Percentiles rank a stretch among this genome's conserved stretches.
These are phyloP conservation scores for Phytopythium kandeliae DNA, from an alignment of 352 stramenopile genomes.

Conservation along the genomic window DNA sequence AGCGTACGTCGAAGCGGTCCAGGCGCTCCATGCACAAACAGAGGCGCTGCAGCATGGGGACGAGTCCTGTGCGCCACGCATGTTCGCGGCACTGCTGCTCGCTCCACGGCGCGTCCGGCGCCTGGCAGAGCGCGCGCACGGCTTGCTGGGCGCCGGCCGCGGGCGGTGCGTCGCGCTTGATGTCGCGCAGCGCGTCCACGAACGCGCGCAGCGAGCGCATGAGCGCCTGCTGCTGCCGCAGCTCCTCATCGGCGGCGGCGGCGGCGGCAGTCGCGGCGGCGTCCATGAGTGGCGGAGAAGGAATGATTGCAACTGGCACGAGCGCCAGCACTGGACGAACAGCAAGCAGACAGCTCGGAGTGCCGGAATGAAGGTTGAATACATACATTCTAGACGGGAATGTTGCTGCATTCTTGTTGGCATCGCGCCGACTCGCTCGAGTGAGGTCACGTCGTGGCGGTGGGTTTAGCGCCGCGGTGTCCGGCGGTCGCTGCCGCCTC, in stretches of 20 bases:
- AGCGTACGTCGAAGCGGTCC: slow-evolving; percentile 28
- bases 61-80: slow-evolving; percentile 26
- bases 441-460: too few species aligned
- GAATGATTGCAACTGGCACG: too few species aligned
- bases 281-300: too few species aligned
- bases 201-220: slow-evolving; percentile 55
- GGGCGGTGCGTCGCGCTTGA: slow-evolving; percentile 26
- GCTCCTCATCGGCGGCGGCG: slow-evolving; percentile 10
- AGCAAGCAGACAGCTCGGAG: too few species aligned
- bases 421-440: too few species aligned
- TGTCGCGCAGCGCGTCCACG: slow-evolving; percentile 58
- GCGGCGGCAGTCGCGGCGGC: neutral
- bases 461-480: too few species aligned
- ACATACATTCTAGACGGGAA: too few species aligned
- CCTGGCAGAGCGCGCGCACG: slow-evolving; percentile 24
- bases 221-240: slow-evolving; percentile 41
- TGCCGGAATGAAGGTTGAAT: too few species aligned
- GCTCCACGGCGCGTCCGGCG: slow-evolving; percentile 5
- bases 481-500: too few species aligned
- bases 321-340: too few species aligned
- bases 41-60: slow-evolving; percentile 38
- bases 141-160: slow-evolving; percentile 18
- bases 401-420: too few species aligned
- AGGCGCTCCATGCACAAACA: slow-evolving; percentile 38
- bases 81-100: slow-evolving; percentile 16